Evolutionary conservation across 2,329 filamentous ascomycete genomes (phyloP), one percentile per base, ranked within the genome.

Genomic region (Colletotrichum sp.): DNA sequence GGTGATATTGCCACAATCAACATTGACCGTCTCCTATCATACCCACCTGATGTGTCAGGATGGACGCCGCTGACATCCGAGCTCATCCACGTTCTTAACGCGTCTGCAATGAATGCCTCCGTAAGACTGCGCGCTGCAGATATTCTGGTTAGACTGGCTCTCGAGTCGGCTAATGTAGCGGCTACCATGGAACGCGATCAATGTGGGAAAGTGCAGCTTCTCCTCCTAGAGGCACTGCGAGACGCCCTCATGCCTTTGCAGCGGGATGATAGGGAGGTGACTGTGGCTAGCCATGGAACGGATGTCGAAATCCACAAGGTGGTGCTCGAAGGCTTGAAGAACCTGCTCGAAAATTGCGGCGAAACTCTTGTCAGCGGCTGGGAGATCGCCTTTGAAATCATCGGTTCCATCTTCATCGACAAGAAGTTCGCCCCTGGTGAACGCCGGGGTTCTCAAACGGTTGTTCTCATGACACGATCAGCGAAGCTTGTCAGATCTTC

Each of bases 291-390:
- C 13, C 91, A 92, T 70, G 85, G 91, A 0, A 92, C 92, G 0
- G 94, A 97, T 78, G 86, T 95, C 21, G 94, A 97, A 71, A 94
- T 98, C 18, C 95, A 98, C 82, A 93, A 93, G 77, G 92, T 94
- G 69, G 89, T 95, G 28, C 89, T 98, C 3, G 95, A 98, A 78
- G 93, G 94, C 1, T 87, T 98, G 8, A 96, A 95, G 82, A 93
- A 89, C 71, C 91, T 98, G 24, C 89, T 99, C 3, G 96, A 98
- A 81, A 94, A 96, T 77, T 96, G 94, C 79, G 97, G 96, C 10
- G 96, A 99, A 81, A 93, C 92, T 0, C 89, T 98, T 8, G 88
- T 94, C 16, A 93, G 92, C 78, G 96, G 96, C 6, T 99, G 97
- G 97, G 91, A 94, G 64, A 90, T 95, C 65, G 93, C 95, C 1